Percentiles rank a stretch among this genome's conserved stretches.
Conservation (phyloP, 345 rosid species). For the Balakata baccata region DNA sequence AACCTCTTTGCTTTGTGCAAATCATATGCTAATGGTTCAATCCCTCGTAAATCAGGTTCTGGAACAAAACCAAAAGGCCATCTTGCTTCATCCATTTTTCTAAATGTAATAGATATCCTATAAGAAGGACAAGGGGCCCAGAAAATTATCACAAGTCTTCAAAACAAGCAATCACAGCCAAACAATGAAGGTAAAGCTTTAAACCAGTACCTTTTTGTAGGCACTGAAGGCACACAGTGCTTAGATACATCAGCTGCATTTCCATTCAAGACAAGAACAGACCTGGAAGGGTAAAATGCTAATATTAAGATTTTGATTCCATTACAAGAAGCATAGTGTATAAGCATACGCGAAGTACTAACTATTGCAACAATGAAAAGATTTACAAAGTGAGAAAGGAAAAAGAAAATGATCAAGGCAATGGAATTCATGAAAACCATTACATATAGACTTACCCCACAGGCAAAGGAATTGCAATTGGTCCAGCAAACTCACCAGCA, state of each 20-base stretch:
- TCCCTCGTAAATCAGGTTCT: constrained; percentile 74
- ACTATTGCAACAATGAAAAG: background rate
- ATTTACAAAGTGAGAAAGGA: background rate
- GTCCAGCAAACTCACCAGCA: constrained; percentile 73
- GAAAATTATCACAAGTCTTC: background rate
- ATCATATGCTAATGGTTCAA: constrained; percentile 56
- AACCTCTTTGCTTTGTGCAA: constrained; percentile 29
- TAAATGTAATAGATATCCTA: constrained; percentile 95
- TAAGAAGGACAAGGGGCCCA: constrained; percentile 2
- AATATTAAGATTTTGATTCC: constrained; percentile 9
- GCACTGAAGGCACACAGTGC: constrained; percentile 97
- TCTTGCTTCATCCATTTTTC: constrained; percentile 88
- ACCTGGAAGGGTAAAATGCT: constrained; percentile 41
- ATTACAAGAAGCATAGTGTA: background rate
- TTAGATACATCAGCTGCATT: constrained; percentile 85
- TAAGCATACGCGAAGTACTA: background rate
- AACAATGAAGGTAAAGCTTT: background rate
- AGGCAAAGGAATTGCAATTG: constrained; percentile 63
- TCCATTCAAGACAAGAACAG: constrained; percentile 84
- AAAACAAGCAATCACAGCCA: background rate
- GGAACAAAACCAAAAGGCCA: constrained; percentile 59
- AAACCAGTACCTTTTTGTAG: constrained; percentile 59
- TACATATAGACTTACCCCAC: constrained; percentile 59
- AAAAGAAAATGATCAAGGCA: background rate
- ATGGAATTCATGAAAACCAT: background rate